Percentiles rank a stretch among this genome's conserved stretches.
phyloP scores from a whole-genome alignment of 805 yeast genomes.

The Nakazawaea laoshanensis region DNA sequence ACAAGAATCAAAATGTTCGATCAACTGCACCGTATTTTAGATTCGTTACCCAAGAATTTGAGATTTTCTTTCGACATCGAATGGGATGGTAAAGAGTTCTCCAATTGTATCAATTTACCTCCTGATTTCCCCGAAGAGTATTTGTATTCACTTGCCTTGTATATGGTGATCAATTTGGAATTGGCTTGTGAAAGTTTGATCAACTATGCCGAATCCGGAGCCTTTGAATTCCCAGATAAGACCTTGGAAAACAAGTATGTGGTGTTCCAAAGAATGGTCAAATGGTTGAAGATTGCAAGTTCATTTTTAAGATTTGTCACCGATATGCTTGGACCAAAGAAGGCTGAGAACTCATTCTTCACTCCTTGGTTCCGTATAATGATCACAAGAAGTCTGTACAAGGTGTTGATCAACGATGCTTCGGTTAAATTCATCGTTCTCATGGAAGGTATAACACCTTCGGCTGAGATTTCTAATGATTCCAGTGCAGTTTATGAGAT shows the following conservation, averaged over 20 bases:
- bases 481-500: not conserved
- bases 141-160: conserved; percentile 3
- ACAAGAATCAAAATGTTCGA: conserved; percentile 9
- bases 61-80: conserved; percentile 1
- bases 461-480: conserved; percentile 1
- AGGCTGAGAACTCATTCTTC: conserved; percentile 1
- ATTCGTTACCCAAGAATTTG: conserved; percentile 5
- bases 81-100: conserved; percentile 4
- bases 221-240: not conserved
- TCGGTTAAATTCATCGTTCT: conserved; percentile 6
- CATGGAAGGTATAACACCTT: conserved; percentile 2
- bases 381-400: conserved; percentile 4
- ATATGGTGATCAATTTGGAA: conserved; percentile 5
- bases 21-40: not conserved
- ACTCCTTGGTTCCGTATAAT: conserved; percentile 8
- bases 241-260: conserved; percentile 6
- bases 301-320: conserved; percentile 1
- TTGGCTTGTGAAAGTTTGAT: conserved; percentile 7
- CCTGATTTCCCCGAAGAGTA: conserved; percentile 7
- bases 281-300: not conserved
- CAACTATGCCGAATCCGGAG: conserved; percentile 1
- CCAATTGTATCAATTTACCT: not conserved
- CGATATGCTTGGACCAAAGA: conserved; percentile 1
- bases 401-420: conserved; percentile 4
- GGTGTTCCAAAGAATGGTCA: conserved; percentile 5